Evolutionary conservation across 202 grass and related monocot species (phyloP).

Genomic region (Saccharum hybrid): DNA sequence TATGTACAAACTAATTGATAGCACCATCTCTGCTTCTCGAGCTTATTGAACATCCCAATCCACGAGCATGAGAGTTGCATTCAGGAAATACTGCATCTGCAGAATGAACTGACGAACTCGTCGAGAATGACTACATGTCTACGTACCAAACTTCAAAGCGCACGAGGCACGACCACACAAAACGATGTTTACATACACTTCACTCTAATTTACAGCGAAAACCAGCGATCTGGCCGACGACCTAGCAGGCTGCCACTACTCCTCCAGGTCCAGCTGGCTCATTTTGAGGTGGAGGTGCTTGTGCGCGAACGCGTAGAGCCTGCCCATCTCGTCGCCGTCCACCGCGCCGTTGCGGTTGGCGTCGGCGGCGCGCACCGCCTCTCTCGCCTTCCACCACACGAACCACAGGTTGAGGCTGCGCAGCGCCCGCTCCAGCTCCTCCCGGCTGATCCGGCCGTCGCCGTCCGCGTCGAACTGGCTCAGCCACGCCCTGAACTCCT

Average conservation of each 20-base stretch:
- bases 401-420: conserved; percentile 80
- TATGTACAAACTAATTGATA: too few relatives aligned
- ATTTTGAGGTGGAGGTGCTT: conserved; percentile 71
- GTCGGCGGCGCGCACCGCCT: conserved; percentile 60
- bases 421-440: conserved; percentile 70
- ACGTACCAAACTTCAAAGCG: neutral
- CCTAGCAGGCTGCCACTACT: neutral
- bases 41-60: neutral
- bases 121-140: neutral
- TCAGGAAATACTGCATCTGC: neutral
- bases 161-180: neutral
- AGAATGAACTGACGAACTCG: neutral
- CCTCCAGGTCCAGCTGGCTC: conserved; percentile 43
- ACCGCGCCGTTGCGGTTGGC: conserved; percentile 62
- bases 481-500: too few relatives aligned
- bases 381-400: conserved; percentile 80
- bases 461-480: conserved; percentile 74
- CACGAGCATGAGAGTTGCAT: neutral
- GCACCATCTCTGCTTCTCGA: too few relatives aligned
- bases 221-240: neutral
- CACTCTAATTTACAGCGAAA: conserved; percentile 15
- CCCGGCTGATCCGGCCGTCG: conserved; percentile 64
- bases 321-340: conserved; percentile 65
- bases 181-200: neutral
- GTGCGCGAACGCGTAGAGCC: conserved; percentile 65